Evolutionary conservation across 371 early-diverging fungal species (phyloP).

Genomic region (Globomyces sp.): DNA sequence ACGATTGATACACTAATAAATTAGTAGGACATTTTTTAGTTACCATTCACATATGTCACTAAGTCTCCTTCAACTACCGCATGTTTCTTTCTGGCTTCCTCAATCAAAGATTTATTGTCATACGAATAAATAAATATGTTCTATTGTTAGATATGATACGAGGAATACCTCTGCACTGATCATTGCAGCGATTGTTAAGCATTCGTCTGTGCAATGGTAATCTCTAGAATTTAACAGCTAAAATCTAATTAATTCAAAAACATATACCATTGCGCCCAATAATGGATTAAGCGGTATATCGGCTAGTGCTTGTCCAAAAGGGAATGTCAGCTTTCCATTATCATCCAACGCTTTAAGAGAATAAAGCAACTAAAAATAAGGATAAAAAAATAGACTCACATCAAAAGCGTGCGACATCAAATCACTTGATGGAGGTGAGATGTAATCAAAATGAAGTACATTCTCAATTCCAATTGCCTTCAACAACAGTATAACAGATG

Average conservation of each 20-base stretch:
- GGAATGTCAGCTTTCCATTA: slow-evolving; percentile 47
- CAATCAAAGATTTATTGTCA: slow-evolving; percentile 33
- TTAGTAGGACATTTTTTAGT: background rate
- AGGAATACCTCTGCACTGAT: slow-evolving; percentile 47
- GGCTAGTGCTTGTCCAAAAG: slow-evolving; percentile 51
- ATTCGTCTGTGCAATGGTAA: slow-evolving; percentile 47
- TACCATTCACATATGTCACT: slow-evolving; percentile 25
- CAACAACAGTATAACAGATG: slow-evolving; percentile 51
- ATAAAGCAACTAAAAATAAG: slow-evolving; percentile 38
- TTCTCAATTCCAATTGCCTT: slow-evolving; percentile 56
- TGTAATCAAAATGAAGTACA: slow-evolving; percentile 59
- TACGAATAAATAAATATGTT: slow-evolving; percentile 25
- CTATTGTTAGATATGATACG: slow-evolving; percentile 8
- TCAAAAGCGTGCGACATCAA: slow-evolving; percentile 40
- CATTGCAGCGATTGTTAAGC: slow-evolving; percentile 49
- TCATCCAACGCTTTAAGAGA: slow-evolving; percentile 54
- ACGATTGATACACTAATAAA: slow-evolving; percentile 8
- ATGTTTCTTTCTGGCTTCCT: slow-evolving; percentile 4
- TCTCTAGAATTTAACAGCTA: slow-evolving; percentile 42
- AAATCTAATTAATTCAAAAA: background rate
- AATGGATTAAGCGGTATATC: slow-evolving; percentile 55
- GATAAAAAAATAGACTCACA: background rate
- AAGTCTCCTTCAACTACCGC: slow-evolving; percentile 64
- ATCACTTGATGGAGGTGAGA: slow-evolving; percentile 54
- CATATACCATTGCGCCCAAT: slow-evolving; percentile 33